phyloP scores from a whole-genome alignment of 352 stramenopile genomes.

The Phytophthora citrophthora region DNA sequence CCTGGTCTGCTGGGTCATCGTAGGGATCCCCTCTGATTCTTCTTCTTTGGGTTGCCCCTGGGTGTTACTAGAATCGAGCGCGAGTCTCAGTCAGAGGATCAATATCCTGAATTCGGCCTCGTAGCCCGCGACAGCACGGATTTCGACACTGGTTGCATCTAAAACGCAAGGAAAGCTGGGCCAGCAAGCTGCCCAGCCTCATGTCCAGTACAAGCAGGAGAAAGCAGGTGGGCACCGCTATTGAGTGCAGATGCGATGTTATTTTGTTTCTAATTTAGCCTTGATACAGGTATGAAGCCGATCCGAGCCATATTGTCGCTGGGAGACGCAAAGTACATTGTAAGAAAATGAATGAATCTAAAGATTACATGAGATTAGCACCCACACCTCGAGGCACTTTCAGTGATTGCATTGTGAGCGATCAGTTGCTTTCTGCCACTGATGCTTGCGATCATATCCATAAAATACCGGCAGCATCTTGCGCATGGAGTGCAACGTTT shows the following conservation, averaged over 20 bases:
- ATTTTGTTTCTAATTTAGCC: constrained; percentile 42
- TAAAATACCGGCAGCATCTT: constrained; percentile 80
- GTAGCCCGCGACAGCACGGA: constrained; percentile 43
- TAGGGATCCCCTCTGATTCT: constrained; percentile 34
- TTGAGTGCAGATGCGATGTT: constrained; percentile 22
- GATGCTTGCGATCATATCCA: constrained; percentile 43
- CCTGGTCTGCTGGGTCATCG: constrained; percentile 26
- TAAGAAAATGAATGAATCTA: constrained; percentile 49
- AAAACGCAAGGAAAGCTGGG: constrained; percentile 19
- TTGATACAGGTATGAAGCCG: constrained; percentile 35
- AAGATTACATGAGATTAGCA: constrained; percentile 43
- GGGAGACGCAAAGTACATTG: constrained; percentile 38
- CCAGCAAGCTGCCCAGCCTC: constrained; percentile 1
- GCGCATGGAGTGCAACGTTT: constrained; percentile 56
- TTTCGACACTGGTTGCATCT: constrained; percentile 50
- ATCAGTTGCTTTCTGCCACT: constrained; percentile 12
- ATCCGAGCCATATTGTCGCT: constrained; percentile 34
- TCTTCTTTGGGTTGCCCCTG: constrained; percentile 36
- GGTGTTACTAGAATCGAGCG: constrained; percentile 39
- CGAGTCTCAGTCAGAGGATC: constrained; percentile 24
- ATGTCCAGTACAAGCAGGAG: constrained; percentile 38
- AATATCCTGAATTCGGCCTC: constrained; percentile 36
- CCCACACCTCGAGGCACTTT: constrained; percentile 2
- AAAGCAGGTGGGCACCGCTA: constrained; percentile 31
- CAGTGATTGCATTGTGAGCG: constrained; percentile 9